Base-by-base conservation (phyloP, 768 basidiomycete species). In the Terana coerulea region DNA sequence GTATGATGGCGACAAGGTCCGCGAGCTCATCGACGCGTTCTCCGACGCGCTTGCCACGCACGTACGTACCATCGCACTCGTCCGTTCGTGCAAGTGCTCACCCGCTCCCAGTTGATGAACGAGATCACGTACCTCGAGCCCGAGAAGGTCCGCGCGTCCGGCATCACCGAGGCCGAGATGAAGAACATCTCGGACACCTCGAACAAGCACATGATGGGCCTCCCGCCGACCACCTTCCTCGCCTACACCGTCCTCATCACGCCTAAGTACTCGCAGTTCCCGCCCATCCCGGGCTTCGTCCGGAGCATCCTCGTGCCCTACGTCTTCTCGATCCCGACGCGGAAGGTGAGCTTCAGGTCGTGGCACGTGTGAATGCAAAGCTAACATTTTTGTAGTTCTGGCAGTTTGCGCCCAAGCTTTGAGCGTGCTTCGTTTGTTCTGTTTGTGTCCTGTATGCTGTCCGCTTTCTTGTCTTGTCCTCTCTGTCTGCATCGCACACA, bases 61-160 rank as follows among this genome's bases (percentile, higher is more conserved):
- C 29, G 55, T 56, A 36, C 3, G 50, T 49, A 5, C n/a, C 22
- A 34, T 24, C 35, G 29, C 14, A 9, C 5, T 2, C 9, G 17
- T 15, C 17, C 10, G 10, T 12, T 47, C 10, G n/a, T n/a, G 10
- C 26, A 28, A 47, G 7, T 49, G 34, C 34, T 19, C 19, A 10
- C 42, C 9, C 2, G 25, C n/a, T n/a, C 42, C 2, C 44, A 56
- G 55, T 37, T 57, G 6, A 46, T 42, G 47, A 51, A 57, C 31
- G 56, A 57, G 42, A 41, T 57, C 28, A 49, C 42, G 12, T 57
- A 57, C 44, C 36, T 57, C 14, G 47, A 57, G 29, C 47, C 56
- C 6, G 56, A 48, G 15, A 57, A 53, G 36, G 19, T 53, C 15
- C 41, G 49, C 12, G 56, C 56, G 9, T 53, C 47, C 2, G 56